phyloP scores from a whole-genome alignment of 2,329 filamentous ascomycete genomes.

The Talaromyces funiculosus region DNA sequence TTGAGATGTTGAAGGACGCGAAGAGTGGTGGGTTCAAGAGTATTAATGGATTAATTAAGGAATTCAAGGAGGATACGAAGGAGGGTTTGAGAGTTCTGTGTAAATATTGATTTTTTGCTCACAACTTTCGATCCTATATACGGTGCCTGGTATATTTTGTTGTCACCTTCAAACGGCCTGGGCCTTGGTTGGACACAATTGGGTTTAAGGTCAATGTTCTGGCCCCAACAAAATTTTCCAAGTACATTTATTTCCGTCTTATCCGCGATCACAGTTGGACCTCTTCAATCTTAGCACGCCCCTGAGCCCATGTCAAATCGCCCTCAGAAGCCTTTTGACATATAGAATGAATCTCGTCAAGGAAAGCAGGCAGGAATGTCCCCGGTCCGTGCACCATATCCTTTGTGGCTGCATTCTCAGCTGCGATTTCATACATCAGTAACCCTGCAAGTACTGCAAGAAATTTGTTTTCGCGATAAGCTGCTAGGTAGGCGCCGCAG shows the following conservation, averaged over 20 bases:
- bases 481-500: slow-evolving; percentile 68
- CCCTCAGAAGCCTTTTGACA: slow-evolving; percentile 29
- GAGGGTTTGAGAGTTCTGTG: slow-evolving; percentile 61
- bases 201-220: background rate
- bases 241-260: background rate
- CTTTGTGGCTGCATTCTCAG: slow-evolving; percentile 57
- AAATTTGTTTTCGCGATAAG: slow-evolving; percentile 59
- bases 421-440: slow-evolving; percentile 71
- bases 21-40: slow-evolving; percentile 62
- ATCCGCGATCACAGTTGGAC: slow-evolving; percentile 21
- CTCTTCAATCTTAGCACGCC: slow-evolving; percentile 33
- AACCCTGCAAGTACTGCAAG: slow-evolving; percentile 66
- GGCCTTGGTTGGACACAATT: background rate
- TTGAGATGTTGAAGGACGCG: slow-evolving; percentile 84
- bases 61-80: slow-evolving; percentile 65
- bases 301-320: slow-evolving; percentile 30
- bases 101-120: slow-evolving; percentile 44
- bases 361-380: slow-evolving; percentile 76
- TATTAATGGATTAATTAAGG: slow-evolving; percentile 73
- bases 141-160: background rate
- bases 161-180: background rate
- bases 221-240: background rate
- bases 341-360: slow-evolving; percentile 61
- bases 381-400: slow-evolving; percentile 70
- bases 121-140: background rate